These are phyloP conservation scores for Jatropha multifida DNA, from an alignment of 441 rosid species.

Conservation along the genomic window DNA sequence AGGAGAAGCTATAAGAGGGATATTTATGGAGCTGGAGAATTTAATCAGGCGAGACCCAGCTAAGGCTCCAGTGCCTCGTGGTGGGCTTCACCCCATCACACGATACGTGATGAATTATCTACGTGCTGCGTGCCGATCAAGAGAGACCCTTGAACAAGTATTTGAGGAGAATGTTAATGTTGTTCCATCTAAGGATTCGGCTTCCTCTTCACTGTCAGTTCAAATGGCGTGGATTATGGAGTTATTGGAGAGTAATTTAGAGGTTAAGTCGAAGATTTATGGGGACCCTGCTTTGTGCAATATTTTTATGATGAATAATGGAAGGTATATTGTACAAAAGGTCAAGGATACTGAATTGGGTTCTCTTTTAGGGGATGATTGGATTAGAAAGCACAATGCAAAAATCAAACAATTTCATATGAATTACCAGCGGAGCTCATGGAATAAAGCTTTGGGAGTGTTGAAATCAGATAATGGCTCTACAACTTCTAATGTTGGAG, in stretches of 20 bases:
- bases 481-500: slow-evolving; percentile 35
- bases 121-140: slow-evolving; percentile 76
- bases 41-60: slow-evolving; percentile 81
- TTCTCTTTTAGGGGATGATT: slow-evolving; percentile 75
- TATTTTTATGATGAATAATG: slow-evolving; percentile 88
- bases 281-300: slow-evolving; percentile 57
- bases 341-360: slow-evolving; percentile 74
- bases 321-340: slow-evolving; percentile 79
- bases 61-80: slow-evolving; percentile 74
- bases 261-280: slow-evolving; percentile 77
- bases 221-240: slow-evolving; percentile 91
- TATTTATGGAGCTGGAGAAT: slow-evolving; percentile 93
- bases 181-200: slow-evolving; percentile 42
- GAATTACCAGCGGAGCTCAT: slow-evolving; percentile 67
- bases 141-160: slow-evolving; percentile 71
- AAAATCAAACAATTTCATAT: slow-evolving; percentile 61
- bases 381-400: slow-evolving; percentile 79
- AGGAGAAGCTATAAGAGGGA: slow-evolving; percentile 79
- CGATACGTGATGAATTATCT: slow-evolving; percentile 94
- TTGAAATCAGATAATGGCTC: slow-evolving; percentile 54
- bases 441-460: slow-evolving; percentile 60
- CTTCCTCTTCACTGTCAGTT: slow-evolving; percentile 58
- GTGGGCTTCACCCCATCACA: slow-evolving; percentile 85
- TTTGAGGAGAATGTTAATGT: slow-evolving; percentile 61
- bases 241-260: slow-evolving; percentile 85